These are phyloP conservation scores for Stephanodiscus triporus DNA, from an alignment of 108 stramenopile genomes.

Conservation along the genomic window DNA sequence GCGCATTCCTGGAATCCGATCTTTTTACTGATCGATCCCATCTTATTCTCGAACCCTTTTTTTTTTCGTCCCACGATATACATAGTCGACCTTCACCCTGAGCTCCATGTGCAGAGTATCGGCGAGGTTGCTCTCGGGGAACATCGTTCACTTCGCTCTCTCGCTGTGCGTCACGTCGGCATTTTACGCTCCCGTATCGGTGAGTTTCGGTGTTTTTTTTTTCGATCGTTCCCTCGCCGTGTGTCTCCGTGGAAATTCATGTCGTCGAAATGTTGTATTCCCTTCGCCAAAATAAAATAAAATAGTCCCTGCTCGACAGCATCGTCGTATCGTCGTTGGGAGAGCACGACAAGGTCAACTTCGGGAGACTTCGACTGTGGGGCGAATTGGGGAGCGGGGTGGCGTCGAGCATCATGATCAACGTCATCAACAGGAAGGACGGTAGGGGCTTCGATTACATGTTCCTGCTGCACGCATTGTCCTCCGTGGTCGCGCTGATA, in stretches of 20 bases:
- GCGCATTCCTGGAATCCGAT: no score
- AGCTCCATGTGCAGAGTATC: slow-evolving; percentile 32
- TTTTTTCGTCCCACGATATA: background rate
- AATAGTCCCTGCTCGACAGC: slow-evolving; percentile 81
- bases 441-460: slow-evolving; percentile 25
- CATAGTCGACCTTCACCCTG: slow-evolving; percentile 17
- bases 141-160: slow-evolving; percentile 14
- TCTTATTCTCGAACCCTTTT: no score
- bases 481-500: slow-evolving; percentile 21
- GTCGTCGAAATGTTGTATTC: background rate
- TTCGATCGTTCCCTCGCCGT: background rate
- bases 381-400: slow-evolving; percentile 95
- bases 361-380: slow-evolving; percentile 90
- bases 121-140: slow-evolving; percentile 12
- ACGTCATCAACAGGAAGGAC: slow-evolving; percentile 15
- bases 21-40: no score
- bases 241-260: no score
- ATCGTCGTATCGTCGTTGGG: slow-evolving; percentile 76
- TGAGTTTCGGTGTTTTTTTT: slow-evolving; percentile 5
- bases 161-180: slow-evolving; percentile 34
- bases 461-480: slow-evolving; percentile 35
- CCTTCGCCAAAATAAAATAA: background rate
- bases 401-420: slow-evolving; percentile 40
- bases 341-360: slow-evolving; percentile 65
- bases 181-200: slow-evolving; percentile 39